Evolutionary conservation across 108 stramenopile genomes (phyloP).

Genomic region (Cyclotella baltica): DNA sequence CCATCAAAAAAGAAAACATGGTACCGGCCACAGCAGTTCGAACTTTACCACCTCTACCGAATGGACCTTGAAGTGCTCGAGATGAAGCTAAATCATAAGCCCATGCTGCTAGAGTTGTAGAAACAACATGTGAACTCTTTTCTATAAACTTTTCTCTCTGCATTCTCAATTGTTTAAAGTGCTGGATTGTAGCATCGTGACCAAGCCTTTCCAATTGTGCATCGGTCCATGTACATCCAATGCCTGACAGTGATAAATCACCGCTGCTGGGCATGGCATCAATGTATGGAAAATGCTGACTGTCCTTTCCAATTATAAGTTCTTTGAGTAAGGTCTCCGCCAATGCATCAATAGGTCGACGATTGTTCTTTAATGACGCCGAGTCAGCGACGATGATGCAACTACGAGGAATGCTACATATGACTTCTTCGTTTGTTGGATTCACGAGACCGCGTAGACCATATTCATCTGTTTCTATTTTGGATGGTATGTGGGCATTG

Average conservation of each 20-base stretch:
- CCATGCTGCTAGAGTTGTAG: neutral
- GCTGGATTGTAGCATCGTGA: neutral
- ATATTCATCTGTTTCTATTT: neutral
- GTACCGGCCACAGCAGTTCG: neutral
- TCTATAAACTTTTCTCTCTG: neutral
- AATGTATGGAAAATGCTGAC: slow-evolving; percentile 12
- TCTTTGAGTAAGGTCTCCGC: slow-evolving; percentile 3
- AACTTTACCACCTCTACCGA: slow-evolving; percentile 4
- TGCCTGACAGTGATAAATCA: neutral
- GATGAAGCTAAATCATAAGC: slow-evolving; percentile 8
- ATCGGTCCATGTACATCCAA: slow-evolving; percentile 4
- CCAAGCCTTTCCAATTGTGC: neutral
- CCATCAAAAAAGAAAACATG: neutral
- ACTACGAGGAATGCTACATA: neutral
- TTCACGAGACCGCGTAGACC: slow-evolving; percentile 1
- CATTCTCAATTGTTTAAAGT: neutral
- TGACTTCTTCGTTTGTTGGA: neutral
- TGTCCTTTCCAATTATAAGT: neutral
- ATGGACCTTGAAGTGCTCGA: slow-evolving; percentile 6
- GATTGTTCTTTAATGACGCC: neutral
- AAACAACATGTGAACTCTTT: neutral
- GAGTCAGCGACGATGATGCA: slow-evolving; percentile 6
- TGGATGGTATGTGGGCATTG: slow-evolving; percentile 7
- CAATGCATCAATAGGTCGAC: slow-evolving; percentile 1
- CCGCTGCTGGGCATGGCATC: neutral